Evolutionary conservation across 768 basidiomycete genomes (phyloP), one percentile per base, ranked within the genome.

Genomic region (Lentinus brumalis): DNA sequence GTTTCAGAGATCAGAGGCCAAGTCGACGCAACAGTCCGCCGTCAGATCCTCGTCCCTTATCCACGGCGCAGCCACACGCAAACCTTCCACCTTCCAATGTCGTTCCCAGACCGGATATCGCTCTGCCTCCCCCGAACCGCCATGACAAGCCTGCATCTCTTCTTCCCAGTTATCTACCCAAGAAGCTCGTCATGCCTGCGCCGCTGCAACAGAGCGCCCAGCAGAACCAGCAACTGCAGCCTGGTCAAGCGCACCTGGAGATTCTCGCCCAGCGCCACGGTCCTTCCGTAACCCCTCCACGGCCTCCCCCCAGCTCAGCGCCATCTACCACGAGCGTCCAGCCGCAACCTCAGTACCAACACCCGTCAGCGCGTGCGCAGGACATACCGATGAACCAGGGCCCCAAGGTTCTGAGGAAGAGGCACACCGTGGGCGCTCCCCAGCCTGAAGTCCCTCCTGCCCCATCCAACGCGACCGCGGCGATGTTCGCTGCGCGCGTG

Each of bases 121-220:
- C 57, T 1, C 54, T 67, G 14, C 66, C 64, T 21, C 68, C 21
- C 21, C 21, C 61, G 21, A 51, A n/a, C 18, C 46, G 42, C n/a
- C 47, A 16, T 16, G 38, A 45, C 21, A 57, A 63, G 49, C 31
- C 12, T 1, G 11, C 49, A 9, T 45, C 50, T 39, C 67, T 69
- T 18, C 53, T 59, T 14, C 71, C 73, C 26, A 64, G 66, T 5
- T 75, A 86, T 71, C 67, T 86, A 45, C 89, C 89, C 4, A 87
- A 83, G 70, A 82, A 77, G 50, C 83, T 91, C 30, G 84, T 91
- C 45, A 91, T 91, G 89, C 89, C 89, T 49, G 73, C 86, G 3
- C 89, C 86, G 15, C 78, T 91, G 41, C 84, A 85, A 67, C 73
- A 63, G 30, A 51, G 39, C 56, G 66, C 59, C 39, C 55, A 53